Percentiles rank a stretch among this genome's conserved stretches.
Conservation (phyloP, 2,329 filamentous ascomycete genomes). For the Trichoderma atrobrunneum region DNA sequence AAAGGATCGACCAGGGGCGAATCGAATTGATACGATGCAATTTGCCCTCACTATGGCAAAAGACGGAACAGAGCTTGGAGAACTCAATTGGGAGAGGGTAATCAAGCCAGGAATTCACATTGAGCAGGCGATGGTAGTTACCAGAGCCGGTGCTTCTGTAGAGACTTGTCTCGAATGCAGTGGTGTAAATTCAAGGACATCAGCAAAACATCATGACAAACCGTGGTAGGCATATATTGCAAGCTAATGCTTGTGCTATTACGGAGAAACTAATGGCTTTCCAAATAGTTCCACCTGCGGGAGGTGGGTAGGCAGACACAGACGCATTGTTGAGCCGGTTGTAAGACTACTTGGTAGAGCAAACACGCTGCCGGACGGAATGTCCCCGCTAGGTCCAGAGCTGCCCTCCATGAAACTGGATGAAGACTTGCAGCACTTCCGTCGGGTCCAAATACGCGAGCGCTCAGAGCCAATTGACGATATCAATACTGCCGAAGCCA, state of each 20-base stretch:
- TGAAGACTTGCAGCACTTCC: not conserved
- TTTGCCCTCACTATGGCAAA: not conserved
- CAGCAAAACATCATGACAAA: not conserved
- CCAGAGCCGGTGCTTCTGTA: not conserved
- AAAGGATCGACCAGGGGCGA: too few relatives aligned
- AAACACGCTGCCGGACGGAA: too few relatives aligned
- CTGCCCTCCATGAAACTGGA: not conserved
- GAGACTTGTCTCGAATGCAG: not conserved
- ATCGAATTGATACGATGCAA: too few relatives aligned
- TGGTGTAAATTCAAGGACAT: not conserved
- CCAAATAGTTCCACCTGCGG: not conserved
- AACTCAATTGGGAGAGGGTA: not conserved
- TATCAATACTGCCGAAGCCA: not conserved
- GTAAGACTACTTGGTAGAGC: too few relatives aligned
- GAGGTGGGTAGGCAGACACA: not conserved
- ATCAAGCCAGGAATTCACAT: not conserved
- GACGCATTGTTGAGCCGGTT: too few relatives aligned
- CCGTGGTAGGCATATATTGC: not conserved
- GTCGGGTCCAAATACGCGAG: not conserved
- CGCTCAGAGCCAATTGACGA: not conserved
- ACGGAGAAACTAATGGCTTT: not conserved
- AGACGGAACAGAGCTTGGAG: not conserved
- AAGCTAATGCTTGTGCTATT: not conserved
- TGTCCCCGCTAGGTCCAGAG: accelerated
- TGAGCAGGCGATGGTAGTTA: not conserved